These are phyloP conservation scores for Rubia peregrina DNA, from an alignment of 305 asterid genomes.

Conservation along the genomic window DNA sequence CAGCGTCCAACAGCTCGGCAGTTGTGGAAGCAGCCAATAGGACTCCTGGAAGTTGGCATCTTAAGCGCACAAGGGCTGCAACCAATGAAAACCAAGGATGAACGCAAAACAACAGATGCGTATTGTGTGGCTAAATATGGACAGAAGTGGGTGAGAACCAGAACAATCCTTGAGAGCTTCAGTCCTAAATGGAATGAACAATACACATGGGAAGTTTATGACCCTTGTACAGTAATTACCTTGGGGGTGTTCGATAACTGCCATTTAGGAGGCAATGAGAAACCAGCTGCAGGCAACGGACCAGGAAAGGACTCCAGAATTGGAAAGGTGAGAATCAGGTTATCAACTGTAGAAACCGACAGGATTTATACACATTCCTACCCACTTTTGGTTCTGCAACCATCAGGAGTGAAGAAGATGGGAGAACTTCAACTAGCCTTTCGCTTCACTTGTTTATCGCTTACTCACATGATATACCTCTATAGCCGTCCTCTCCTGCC, in stretches of 20 bases:
- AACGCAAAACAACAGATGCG: slow-evolving; percentile 41
- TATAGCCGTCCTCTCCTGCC: slow-evolving; percentile 46
- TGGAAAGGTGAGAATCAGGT: slow-evolving; percentile 48
- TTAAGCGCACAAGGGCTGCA: slow-evolving; percentile 41
- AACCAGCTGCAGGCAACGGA: slow-evolving; percentile 19
- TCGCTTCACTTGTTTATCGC: slow-evolving; percentile 40
- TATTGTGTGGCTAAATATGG: slow-evolving; percentile 49
- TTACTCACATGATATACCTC: slow-evolving; percentile 32
- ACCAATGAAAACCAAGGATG: slow-evolving; percentile 46
- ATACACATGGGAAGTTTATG: slow-evolving; percentile 60
- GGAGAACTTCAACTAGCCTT: slow-evolving; percentile 45
- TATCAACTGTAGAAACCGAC: slow-evolving; percentile 42
- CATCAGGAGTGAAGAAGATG: slow-evolving; percentile 49
- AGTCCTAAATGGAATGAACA: slow-evolving; percentile 56
- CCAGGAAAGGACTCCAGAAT: slow-evolving; percentile 35
- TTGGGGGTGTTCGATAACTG: slow-evolving; percentile 50
- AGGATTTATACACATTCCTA: slow-evolving; percentile 37
- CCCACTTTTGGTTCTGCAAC: slow-evolving; percentile 45
- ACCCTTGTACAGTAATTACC: slow-evolving; percentile 51
- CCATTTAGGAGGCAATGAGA: slow-evolving; percentile 39
- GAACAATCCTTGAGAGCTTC: slow-evolving; percentile 42
- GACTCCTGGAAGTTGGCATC: slow-evolving; percentile 45
- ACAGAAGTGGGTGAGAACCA: slow-evolving; percentile 50
- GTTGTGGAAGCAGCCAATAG: slow-evolving; percentile 50
- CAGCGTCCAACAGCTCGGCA: slow-evolving; percentile 48